A percentile compares a stretch with the other conserved stretches of the same genome.
Evolutionary conservation across 164 flowering plant genomes (phyloP).

Genomic region (Chloranthus sessilifolius): DNA sequence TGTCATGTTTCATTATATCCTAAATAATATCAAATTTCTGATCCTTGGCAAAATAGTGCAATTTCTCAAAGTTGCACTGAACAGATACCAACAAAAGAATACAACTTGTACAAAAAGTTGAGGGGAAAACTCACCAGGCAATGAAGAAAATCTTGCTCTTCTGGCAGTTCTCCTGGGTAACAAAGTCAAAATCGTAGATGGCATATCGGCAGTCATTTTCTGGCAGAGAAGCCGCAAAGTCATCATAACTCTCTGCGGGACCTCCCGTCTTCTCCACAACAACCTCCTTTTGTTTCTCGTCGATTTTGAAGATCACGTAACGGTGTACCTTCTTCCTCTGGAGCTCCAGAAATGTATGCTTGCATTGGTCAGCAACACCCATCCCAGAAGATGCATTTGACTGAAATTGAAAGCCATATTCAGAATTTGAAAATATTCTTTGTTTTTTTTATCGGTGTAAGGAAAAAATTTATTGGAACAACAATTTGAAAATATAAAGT

Average conservation of each 20-base stretch:
- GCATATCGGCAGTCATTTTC: constrained; percentile 80
- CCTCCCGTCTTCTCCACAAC: constrained; percentile 68
- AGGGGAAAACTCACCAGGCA: constrained; percentile 61
- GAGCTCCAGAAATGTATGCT: constrained; percentile 45
- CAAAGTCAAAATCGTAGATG: constrained; percentile 66
- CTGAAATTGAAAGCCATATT: constrained; percentile 24
- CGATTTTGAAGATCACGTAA: constrained; percentile 66
- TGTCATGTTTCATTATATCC: no score
- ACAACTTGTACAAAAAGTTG: no score
- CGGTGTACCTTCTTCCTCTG: constrained; percentile 65
- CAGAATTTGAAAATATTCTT: no score
- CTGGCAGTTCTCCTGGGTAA: constrained; percentile 71
- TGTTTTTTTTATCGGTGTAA: no score
- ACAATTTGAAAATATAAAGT: no score
- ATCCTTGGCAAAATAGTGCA: no score
- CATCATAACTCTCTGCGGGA: constrained; percentile 68
- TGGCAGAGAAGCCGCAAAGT: constrained; percentile 58
- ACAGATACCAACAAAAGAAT: background rate
- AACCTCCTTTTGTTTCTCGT: constrained; percentile 69
- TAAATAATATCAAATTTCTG: no score
- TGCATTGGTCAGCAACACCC: constrained; percentile 69
- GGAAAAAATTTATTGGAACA: no score
- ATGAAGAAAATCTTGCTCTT: constrained; percentile 82
- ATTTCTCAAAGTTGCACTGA: no score
- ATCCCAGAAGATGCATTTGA: constrained; percentile 58